These are phyloP conservation scores for Collybia mongolica DNA, from an alignment of 768 basidiomycete species.

Conservation along the genomic window DNA sequence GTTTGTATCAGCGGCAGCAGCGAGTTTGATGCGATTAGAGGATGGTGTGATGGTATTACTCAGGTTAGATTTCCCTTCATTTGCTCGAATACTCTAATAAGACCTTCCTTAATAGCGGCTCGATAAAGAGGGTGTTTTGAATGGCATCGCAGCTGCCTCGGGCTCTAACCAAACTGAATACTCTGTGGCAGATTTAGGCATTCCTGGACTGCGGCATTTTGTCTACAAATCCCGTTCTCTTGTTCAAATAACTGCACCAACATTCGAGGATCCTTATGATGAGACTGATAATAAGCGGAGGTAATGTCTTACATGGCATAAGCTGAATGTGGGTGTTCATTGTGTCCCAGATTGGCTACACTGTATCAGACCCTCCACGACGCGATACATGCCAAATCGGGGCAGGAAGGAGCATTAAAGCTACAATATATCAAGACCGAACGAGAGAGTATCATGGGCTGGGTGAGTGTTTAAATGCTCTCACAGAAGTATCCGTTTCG, in stretches of 20 bases:
- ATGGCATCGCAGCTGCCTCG: constrained; percentile 49
- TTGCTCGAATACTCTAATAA: background rate
- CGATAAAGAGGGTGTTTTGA: constrained; percentile 53
- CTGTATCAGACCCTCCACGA: constrained; percentile 89
- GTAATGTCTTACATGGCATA: constrained; percentile 28
- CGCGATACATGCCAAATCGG: constrained; percentile 86
- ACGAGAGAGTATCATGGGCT: constrained; percentile 88
- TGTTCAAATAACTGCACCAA: constrained; percentile 86
- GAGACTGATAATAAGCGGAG: constrained; percentile 56
- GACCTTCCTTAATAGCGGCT: constrained; percentile 49
- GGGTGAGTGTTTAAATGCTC: constrained; percentile 57
- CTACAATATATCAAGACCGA: constrained; percentile 85
- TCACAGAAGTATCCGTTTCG: background rate
- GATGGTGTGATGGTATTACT: constrained; percentile 69
- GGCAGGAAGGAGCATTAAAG: constrained; percentile 77
- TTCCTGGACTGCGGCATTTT: constrained; percentile 92
- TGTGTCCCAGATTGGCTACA: constrained; percentile 62
- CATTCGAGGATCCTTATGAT: constrained; percentile 86
- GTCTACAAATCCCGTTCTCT: constrained; percentile 88
- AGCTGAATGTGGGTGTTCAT: background rate
- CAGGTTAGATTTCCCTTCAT: constrained; percentile 37
- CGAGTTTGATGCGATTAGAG: constrained; percentile 82
- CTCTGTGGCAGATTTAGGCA: constrained; percentile 70
- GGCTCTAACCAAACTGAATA: constrained; percentile 56
- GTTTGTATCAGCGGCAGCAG: constrained; percentile 80